Evolutionary conservation across 192 early-diverging fungal genomes (phyloP), one percentile per base, ranked within the genome.

Genomic region (Coemansia aciculifera): DNA sequence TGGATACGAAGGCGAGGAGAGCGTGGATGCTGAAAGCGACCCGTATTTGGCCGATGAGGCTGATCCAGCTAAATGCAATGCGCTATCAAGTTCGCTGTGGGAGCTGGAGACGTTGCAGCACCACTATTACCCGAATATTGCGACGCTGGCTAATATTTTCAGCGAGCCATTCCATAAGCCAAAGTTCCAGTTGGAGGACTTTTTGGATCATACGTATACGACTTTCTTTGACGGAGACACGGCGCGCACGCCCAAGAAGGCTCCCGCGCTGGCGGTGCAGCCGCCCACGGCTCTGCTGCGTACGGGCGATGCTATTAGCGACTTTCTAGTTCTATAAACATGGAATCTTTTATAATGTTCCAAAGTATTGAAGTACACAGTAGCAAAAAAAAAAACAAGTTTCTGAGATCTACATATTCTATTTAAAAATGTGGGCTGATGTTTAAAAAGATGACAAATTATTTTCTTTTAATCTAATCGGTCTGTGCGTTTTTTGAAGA

Each of bases 71-170:
- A 89, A 95, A 66, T 89, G 85, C 65, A 73, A 80, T 21, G 96
- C 96, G 1, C 62, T 95, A 9, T 87, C 94, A 51, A 94, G 91
- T 65, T 96, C 92, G 27, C 77, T 99, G 51, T 99, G 97, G 97
- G 97, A 99, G 68, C 51, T 99, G n/a, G 79, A 92, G 81, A 89
- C 90, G 1, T 75, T 99, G 27, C 88, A 91, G 70, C 83, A 87
- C 37, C 98, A 99, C 64, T 97, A 95, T 69, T 89, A 91, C 21
- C 92, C 90, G 48, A 91, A 90, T 68, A 92, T 99, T 5, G 86
- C 94, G 0, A 91, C 90, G 0, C 73, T 99, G 54, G 95, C 93
- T 17, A 86, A 87, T 51, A 86, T 94, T 7, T 98, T 98, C 56
- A 84, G 87, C 73, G 93, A 97, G 64, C 90, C 92, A 32, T 91